Percentiles rank a stretch among this genome's conserved stretches.
phyloP scores from a whole-genome alignment of 1,139 yeast species.

The Candida sp. region DNA sequence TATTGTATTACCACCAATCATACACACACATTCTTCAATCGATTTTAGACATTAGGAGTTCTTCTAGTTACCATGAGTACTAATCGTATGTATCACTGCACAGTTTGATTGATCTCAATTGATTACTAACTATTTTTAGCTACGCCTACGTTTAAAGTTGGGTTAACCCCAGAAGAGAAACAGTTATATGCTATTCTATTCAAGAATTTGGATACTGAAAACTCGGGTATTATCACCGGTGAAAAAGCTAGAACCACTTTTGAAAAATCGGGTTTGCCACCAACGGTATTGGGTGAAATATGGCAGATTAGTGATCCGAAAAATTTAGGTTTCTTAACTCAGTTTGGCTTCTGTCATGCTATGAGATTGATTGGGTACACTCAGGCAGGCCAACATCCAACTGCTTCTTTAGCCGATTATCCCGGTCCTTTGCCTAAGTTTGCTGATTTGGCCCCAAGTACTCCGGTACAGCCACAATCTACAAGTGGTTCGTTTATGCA shows the following conservation, averaged over 20 bases:
- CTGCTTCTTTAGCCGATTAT: constrained; percentile 47
- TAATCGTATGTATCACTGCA: not conserved
- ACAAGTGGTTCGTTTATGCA: constrained; percentile 46
- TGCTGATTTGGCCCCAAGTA: constrained; percentile 27
- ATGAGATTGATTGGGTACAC: constrained; percentile 88
- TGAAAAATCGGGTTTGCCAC: constrained; percentile 83
- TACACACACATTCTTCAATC: not conserved
- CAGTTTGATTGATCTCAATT: not conserved
- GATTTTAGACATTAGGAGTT: not conserved
- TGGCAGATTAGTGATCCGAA: constrained; percentile 91
- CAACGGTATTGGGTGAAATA: constrained; percentile 77
- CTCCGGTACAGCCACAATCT: constrained; percentile 29
- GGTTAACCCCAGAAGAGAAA: constrained; percentile 78
- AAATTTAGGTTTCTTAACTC: constrained; percentile 82
- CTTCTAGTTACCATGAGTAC: not conserved
- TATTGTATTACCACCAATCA: not conserved
- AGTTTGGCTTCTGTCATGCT: constrained; percentile 79
- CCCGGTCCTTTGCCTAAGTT: constrained; percentile 62
- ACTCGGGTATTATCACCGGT: constrained; percentile 83
- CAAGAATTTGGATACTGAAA: constrained; percentile 74
- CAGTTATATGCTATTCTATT: constrained; percentile 70
- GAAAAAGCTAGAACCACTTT: constrained; percentile 83
- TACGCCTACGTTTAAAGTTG: constrained; percentile 39
- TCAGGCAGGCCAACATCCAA: constrained; percentile 66
- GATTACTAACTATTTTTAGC: constrained; percentile 9